Evolutionary conservation across 495 filamentous ascomycete genomes (phyloP), one percentile per base, ranked within the genome.

Genomic region (Melanomma pulvis-pyrius): DNA sequence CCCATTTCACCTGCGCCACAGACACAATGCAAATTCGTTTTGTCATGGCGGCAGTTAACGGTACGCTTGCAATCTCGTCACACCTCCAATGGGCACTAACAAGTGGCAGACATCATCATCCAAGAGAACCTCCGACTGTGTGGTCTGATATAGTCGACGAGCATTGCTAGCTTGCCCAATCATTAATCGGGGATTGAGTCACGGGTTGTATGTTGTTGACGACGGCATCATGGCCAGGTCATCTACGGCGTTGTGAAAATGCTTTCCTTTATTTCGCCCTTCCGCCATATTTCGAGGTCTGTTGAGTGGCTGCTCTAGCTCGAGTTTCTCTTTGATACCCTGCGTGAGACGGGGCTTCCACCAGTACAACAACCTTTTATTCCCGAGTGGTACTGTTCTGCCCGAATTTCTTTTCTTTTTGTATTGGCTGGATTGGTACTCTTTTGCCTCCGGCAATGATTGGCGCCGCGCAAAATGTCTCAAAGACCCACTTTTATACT

Each of bases 1-100:
- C 94, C 46, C 93, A 98, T 80, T 98, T 98, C 82, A 98, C 94
- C 58, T 98, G 94, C 75, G 94, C 94, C 34, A 98, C 94, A 32
- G 94, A 98, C 77, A 98, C 94, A 26, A 79, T 78, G 77, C 94
- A 98, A 77, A 98, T 98, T 71, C 91, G 96, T 64, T 98, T 98
- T 84, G 94, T 98, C 78, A 98, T 98, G 94, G 94, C 96, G 54
- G 94, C 94, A 36, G 94, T 98, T 71, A 98, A 98, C 82, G 93
- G 93, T 97, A 86, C 74, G 90, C 78, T 17, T 25, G 17, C 56
- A 55, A 34, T 9, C 1, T 11, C 11, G 41, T 13, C 46, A 39
- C n/a, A 19, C 29, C 52, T 34, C 19, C 4, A 11, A 41, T 28
- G 25, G 49, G 22, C 58, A 48, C 73, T 70, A 65, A 64, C 25